Base-by-base conservation (phyloP, 352 stramenopile species). In the Pythium diclinum region DNA sequence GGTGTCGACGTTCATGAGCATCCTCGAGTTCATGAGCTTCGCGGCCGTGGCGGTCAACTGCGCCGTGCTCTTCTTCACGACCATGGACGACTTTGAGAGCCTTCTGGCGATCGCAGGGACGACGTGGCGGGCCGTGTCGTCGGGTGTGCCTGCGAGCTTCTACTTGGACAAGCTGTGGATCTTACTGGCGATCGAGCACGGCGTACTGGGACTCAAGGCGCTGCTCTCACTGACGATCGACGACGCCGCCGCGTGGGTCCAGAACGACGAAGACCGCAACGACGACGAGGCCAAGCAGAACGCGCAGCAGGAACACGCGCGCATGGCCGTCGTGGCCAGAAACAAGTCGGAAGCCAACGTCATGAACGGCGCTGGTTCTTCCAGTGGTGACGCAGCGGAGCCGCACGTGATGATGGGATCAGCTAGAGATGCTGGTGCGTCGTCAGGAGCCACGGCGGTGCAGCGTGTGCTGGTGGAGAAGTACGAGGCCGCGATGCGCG, bases 11-110 rank as follows among this genome's bases (percentile, higher is more conserved):
- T 98, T 97, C 75, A 94, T 94, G 74, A 86, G 70, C 58, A 88
- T 97, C 56, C 73, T 98, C 32, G 79, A 94, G 68, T 86, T 89
- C 49, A 96, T 98, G 71, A 95, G 91, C 64, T 98, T 96, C 57
- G 84, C 84, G 10, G 84, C 84, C 19, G 79, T 93, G 10, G 76
- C 80, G 2, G 81, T 92, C 66, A 92, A 92, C 53, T 91, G 81
- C 48, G 78, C 74, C 8, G 77, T 92, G 47, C 74, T 92, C 25
- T 91, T 87, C 68, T 87, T 90, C 70, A 90, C 78, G 6, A 82
- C 74, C 3, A 72, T 74, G n/a, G 59, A 73, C 10, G 78, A 90
- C 56, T 85, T 91, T 48, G 78, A 91, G 40, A 88, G 76, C 56
- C 40, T 88, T 38, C 61, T 91, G 10, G 14, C 59, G 9, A 60